These are phyloP conservation scores for Monosporascus cannonballus DNA, from an alignment of 2,329 filamentous ascomycete genomes.

Conservation along the genomic window DNA sequence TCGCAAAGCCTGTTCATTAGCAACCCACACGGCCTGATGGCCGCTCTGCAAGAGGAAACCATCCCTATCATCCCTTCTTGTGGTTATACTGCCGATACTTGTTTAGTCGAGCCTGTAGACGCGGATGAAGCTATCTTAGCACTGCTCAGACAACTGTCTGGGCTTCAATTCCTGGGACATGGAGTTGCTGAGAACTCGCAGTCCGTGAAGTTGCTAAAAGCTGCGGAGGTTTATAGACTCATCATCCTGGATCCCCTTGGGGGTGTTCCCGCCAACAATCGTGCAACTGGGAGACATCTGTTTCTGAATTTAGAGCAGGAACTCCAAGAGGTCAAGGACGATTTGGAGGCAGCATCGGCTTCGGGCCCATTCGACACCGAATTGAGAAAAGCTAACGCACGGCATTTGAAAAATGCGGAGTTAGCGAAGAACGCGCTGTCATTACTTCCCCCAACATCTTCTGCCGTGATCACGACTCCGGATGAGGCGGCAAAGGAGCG, in stretches of 20 bases:
- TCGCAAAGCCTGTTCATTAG: conserved; percentile 33
- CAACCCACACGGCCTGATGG: conserved; percentile 51
- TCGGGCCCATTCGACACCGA: conserved; percentile 5
- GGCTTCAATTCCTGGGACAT: conserved; percentile 44
- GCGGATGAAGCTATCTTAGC: conserved; percentile 65
- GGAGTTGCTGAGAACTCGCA: conserved; percentile 33
- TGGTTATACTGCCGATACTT: conserved; percentile 36
- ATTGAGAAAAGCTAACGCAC: conserved; percentile 26
- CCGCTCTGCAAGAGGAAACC: conserved; percentile 59
- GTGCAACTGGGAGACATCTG: conserved; percentile 62
- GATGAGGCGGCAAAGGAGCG: conserved; percentile 62
- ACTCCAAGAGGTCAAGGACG: conserved; percentile 60
- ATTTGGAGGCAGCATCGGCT: conserved; percentile 39
- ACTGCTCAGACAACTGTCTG: conserved; percentile 69
- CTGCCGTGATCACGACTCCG: conserved; percentile 83
- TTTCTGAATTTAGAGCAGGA: conserved; percentile 96
- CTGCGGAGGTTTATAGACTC: conserved; percentile 63
- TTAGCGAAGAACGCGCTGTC: conserved; percentile 65
- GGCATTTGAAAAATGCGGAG: conserved; percentile 62
- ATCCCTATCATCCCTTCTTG: conserved; percentile 61
- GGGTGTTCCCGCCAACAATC: conserved; percentile 66
- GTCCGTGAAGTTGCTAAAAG: conserved; percentile 28
- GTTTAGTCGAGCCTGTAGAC: conserved; percentile 33
- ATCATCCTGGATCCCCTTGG: conserved; percentile 85
- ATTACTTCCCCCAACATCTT: conserved; percentile 76